Evolutionary conservation across 2,329 filamentous ascomycete species (phyloP), one percentile per base, ranked within the genome.

Genomic region (Zasmidium citrigriseum): DNA sequence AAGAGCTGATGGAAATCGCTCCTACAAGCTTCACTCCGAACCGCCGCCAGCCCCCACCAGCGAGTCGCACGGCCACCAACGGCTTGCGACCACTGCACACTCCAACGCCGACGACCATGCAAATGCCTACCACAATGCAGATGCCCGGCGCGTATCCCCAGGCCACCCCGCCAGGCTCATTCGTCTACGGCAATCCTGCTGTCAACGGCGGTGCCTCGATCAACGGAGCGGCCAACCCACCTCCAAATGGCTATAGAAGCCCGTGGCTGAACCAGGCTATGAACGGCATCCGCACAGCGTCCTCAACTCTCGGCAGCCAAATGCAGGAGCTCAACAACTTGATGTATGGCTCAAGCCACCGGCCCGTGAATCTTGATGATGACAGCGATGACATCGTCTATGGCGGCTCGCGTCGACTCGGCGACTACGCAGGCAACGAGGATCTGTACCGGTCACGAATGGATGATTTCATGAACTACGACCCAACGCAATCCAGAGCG

Each of bases 401-500:
- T 18, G 55, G 60, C 16, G 64, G 68, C n/a, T 56, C 60, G 22
- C 61, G 65, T 11, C 58, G 55, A n/a, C 55, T 16, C 41, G 59
- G 59, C 46, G 51, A 57, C 22, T 72, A 68, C 52, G 64, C 62
- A 49, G 66, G 61, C 24, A 56, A 64, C n/a, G 64, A 66, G 46
- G 65, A 67, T 24, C 63, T 70, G 1, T 70, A 67, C 51, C 55
- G 55, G 7, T 48, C 55, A 25, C 68, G 66, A 21, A 68, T 65
- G 52, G 64, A 70, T 44, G 61, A 53, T 11, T 64, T 68, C 46
- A 60, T 59, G 16, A 59, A 64, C 11, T 63, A 65, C 46, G 82
- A 85, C 66, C 78, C 80, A 2, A 77, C 75, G 24, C 79, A 83
- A 56, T 83, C 81, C 2, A 75, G 82, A n/a, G 82, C 89, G 58